These are phyloP conservation scores for Colletotrichum lentis DNA, from an alignment of 2,329 filamentous ascomycete species.

Conservation along the genomic window DNA sequence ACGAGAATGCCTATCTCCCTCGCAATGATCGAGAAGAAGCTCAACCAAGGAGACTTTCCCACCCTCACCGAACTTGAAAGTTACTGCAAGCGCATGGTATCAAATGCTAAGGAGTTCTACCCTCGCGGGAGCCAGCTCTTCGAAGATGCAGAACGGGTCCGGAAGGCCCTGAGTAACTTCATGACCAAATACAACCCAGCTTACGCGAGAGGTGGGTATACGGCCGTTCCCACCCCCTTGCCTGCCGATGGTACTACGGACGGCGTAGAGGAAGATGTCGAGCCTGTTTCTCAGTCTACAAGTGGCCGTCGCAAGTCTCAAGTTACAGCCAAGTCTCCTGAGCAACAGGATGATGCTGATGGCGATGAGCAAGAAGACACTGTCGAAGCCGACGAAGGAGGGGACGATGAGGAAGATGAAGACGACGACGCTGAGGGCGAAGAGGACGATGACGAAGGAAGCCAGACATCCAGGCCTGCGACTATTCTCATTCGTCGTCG, in stretches of 20 bases:
- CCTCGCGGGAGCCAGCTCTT: constrained; percentile 75
- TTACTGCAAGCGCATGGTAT: constrained; percentile 87
- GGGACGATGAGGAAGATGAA: constrained; percentile 43
- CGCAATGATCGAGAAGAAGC: constrained; percentile 77
- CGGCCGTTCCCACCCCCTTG: constrained; percentile 76
- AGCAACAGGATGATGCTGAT: constrained; percentile 45
- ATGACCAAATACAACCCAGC: constrained; percentile 89
- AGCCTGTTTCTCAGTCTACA: constrained; percentile 39
- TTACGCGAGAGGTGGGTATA: constrained; percentile 72
- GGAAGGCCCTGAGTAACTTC: constrained; percentile 85
- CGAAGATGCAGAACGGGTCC: constrained; percentile 84
- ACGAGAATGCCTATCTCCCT: constrained; percentile 83
- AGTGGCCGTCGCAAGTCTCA: constrained; percentile 30
- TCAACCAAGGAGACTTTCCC: constrained; percentile 73
- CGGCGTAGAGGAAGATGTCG: constrained; percentile 27
- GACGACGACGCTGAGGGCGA: constrained; percentile 45
- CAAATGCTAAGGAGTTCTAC: constrained; percentile 87
- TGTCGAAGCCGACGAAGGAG: constrained; percentile 40
- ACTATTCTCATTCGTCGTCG: constrained; percentile 53
- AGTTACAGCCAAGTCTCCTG: constrained; percentile 35
- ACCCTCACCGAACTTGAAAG: constrained; percentile 79
- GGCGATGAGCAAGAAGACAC: constrained; percentile 43
- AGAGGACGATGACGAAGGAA: constrained; percentile 47
- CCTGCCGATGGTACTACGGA: constrained; percentile 58
- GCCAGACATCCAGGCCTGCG: constrained; percentile 40